Conservation (phyloP, 2,329 filamentous ascomycete genomes). For the Samsoniella hepiali region DNA sequence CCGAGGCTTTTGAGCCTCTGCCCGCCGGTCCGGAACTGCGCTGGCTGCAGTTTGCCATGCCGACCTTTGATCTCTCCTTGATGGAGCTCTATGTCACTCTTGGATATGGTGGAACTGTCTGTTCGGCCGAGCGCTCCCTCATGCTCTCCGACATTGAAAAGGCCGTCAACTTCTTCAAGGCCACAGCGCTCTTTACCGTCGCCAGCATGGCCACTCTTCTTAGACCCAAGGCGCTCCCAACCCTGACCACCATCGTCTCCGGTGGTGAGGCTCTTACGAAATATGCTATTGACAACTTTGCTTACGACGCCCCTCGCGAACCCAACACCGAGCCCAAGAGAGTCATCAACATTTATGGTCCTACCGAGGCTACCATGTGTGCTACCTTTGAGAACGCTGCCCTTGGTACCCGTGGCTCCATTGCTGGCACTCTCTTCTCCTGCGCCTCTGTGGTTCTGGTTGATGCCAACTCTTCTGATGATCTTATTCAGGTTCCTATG, state of each 20-base stretch:
- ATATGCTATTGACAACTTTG: slow-evolving; percentile 19
- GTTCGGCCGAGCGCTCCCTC: slow-evolving; percentile 16
- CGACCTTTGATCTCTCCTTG: slow-evolving; percentile 18
- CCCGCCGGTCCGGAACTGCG: slow-evolving; percentile 14
- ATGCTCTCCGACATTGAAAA: slow-evolving; percentile 19
- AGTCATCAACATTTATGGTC: slow-evolving; percentile 18
- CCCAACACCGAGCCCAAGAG: slow-evolving; percentile 10
- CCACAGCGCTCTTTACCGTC: slow-evolving; percentile 16
- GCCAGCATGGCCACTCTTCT: slow-evolving; percentile 18
- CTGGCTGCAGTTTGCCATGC: slow-evolving; percentile 17
- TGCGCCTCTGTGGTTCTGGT: slow-evolving; percentile 15
- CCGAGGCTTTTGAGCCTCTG: slow-evolving; percentile 15
- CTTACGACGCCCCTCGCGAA: slow-evolving; percentile 11
- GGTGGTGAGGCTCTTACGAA: slow-evolving; percentile 17
- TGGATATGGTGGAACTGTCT: slow-evolving; percentile 18
- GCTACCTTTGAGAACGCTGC: slow-evolving; percentile 12
- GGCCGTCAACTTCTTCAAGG: slow-evolving; percentile 17
- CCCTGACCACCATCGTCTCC: slow-evolving; percentile 15
- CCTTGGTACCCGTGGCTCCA: slow-evolving; percentile 14
- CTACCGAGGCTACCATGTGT: slow-evolving; percentile 18
- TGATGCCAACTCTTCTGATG: slow-evolving; percentile 12
- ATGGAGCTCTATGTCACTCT: slow-evolving; percentile 18
- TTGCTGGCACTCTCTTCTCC: slow-evolving; percentile 12
- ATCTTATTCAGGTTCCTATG: slow-evolving; percentile 10
- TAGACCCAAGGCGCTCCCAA: slow-evolving; percentile 15